These are phyloP conservation scores for Leucaena leucocephala DNA, from an alignment of 306 rosid genomes.

Conservation along the genomic window DNA sequence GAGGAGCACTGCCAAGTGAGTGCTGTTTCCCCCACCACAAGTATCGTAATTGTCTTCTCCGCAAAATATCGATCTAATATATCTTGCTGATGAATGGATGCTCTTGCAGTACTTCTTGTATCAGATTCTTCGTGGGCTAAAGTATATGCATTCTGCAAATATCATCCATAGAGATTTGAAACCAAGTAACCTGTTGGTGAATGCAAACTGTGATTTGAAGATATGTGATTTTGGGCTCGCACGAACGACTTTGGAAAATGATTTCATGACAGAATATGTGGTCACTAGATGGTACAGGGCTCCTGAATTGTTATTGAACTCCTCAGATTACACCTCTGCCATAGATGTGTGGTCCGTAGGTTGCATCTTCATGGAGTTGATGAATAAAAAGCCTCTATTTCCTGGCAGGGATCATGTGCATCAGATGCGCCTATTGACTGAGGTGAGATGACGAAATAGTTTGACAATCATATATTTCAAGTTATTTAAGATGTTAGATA, in stretches of 20 bases:
- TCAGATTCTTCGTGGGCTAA: constrained; percentile 94
- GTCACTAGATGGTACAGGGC: constrained; percentile 99
- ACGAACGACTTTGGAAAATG: constrained; percentile 79
- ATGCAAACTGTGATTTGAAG: constrained; percentile 93
- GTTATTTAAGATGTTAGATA: constrained; percentile 14
- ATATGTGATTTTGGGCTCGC: constrained; percentile 97
- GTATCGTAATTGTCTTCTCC: background rate
- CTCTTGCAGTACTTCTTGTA: constrained; percentile 91
- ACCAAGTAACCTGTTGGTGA: constrained; percentile 88
- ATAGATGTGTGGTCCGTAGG: constrained; percentile 99
- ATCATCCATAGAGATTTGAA: constrained; percentile 92
- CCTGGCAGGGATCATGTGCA: constrained; percentile 92
- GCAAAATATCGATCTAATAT: constrained; percentile 11
- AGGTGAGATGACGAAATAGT: constrained; percentile 56
- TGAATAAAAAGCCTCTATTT: constrained; percentile 90
- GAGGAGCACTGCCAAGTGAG: constrained; percentile 95
- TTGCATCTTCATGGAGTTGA: constrained; percentile 95
- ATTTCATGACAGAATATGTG: constrained; percentile 91
- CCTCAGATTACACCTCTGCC: constrained; percentile 91
- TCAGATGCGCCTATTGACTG: constrained; percentile 95
- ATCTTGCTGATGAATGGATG: constrained; percentile 39
- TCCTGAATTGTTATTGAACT: constrained; percentile 90
- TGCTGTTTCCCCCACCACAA: background rate
- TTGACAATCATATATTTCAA: constrained; percentile 24
- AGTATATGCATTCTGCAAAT: constrained; percentile 91